Evolutionary conservation across 2,329 filamentous ascomycete species (phyloP).

Genomic region (Fonsecaea nubica): DNA sequence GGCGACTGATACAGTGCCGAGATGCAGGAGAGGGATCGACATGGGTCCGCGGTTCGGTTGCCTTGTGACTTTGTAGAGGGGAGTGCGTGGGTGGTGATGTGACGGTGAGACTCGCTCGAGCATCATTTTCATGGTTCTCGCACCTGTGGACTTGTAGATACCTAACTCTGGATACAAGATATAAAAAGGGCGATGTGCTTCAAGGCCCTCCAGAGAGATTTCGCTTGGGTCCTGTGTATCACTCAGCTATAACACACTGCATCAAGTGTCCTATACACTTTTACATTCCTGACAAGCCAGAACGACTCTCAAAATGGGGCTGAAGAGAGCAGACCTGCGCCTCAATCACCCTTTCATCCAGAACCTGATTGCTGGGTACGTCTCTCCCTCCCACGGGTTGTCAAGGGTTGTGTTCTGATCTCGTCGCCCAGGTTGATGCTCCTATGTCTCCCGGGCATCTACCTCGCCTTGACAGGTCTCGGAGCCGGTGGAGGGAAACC

Average conservation of each 20-base stretch:
- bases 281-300: not conserved
- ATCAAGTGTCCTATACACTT: not conserved
- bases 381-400: not conserved
- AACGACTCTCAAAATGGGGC: not conserved
- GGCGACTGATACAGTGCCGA: constrained; percentile 17
- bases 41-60: not conserved
- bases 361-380: constrained; percentile 31
- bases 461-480: constrained; percentile 38
- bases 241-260: not conserved
- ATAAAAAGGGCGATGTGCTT: not conserved
- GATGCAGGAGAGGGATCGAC: constrained; percentile 2
- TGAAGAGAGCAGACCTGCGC: constrained; percentile 25
- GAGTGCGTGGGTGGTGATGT: not conserved
- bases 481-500: constrained; percentile 39
- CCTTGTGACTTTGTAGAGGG: constrained; percentile 6
- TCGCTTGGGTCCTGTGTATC: not conserved
- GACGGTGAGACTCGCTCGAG: constrained; percentile 2
- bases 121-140: not conserved
- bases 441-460: constrained; percentile 40
- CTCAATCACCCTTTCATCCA: constrained; percentile 33
- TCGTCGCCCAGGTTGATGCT: constrained; percentile 20
- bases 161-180: not conserved
- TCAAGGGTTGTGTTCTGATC: not conserved
- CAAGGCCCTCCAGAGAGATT: not conserved
- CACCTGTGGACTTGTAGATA: not conserved